Base-by-base conservation (phyloP, 208 protist species). In the Angomonas ambiguus region DNA sequence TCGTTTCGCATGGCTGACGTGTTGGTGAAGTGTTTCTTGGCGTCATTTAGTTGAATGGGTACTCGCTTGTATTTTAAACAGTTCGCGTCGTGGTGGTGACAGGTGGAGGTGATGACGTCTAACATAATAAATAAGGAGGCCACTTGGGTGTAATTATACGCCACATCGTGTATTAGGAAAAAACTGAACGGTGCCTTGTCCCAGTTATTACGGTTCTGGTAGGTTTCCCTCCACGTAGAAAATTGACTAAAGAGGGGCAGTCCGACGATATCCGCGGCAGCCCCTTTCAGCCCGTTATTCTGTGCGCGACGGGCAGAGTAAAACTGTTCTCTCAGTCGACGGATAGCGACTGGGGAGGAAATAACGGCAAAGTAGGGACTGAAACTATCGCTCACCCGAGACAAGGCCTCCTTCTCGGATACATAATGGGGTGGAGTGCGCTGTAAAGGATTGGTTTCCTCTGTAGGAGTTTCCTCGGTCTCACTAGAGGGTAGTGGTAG, bases 301-400 rank as follows among this genome's bases (percentile, higher is more conserved):
- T 88, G 77, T n/a, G 62, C 66, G 2, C 78, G 65, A 20, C 65
- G 69, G 31, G 71, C 67, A 11, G 78, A 53, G 3, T 65, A 60
- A 45, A 71, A 76, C 38, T 84, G 79, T 10, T 82, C 69, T 28
- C 51, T 41, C 1, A 86, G 51, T 1, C 81, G 64, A 48, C 81
- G 75, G 28, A 95, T 32, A 22, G 58, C 65, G 3, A 72, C 62
- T 4, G 84, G 80, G 0, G 80, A 60, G 0, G 76, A 76, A 33
- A 96, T 87, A 28, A 92, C 82, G 30, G 87, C 85, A 61, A 96
- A 92, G 58, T 89, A 96, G 0, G 90, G 87, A 0, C 76, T 66
- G 66, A 96, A 96, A 57, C 79, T 78, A 33, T 95, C 84, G 30
- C 81, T 68, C 10, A 87, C 79, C n/a, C 80, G 73, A 63, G 83